Evolutionary conservation across 768 basidiomycete species (phyloP), one percentile per base, ranked within the genome.

Genomic region (Boletus huronensis): DNA sequence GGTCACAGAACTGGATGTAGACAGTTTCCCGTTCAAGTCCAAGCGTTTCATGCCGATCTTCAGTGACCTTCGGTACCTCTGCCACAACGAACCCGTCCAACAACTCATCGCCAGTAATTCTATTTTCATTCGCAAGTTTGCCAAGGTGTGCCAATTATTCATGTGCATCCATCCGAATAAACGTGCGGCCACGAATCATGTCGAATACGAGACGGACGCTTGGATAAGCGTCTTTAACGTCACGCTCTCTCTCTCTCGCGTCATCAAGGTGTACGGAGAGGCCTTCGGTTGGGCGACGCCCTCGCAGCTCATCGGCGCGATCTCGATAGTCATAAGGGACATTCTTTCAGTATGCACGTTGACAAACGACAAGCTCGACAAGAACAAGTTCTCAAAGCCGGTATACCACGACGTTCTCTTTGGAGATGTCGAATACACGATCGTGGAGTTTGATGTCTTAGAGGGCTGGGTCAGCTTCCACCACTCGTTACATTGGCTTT

Each of bases 161-260:
- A 90, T 92, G 83, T 92, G 90, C 59, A 80, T 98, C 65, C 94
- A 96, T 65, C 87, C 94, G 2, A 93, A 94, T 70, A 85, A 86
- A 61, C 83, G 96, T 17, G 92, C 88, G 19, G 83, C 79, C 6
- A 79, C 82, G 28, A 87, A 76, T 48, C 97, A 98, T 62, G 84
- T 99, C 62, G 96, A 98, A 70, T 99, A 90, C 73, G 97, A 99
- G 74, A 88, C 89, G 29, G 97, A 99, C 60, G 88, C 88, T 19
- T 97, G 95, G 96, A 92, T 97, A 58, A 90, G 87, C 62, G 92
- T 97, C 14, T 98, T 98, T 72, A 94, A 95, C 61, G 88, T 98
- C 23, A 94, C 93, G 6, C 81, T 96, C 10, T 94, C 92, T 32
- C 74, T 99, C 25, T 88, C 90, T 6, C 85, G 93, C 41, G 84